Base-by-base conservation (phyloP, 306 rosid species). In the Luffa acutangula region DNA sequence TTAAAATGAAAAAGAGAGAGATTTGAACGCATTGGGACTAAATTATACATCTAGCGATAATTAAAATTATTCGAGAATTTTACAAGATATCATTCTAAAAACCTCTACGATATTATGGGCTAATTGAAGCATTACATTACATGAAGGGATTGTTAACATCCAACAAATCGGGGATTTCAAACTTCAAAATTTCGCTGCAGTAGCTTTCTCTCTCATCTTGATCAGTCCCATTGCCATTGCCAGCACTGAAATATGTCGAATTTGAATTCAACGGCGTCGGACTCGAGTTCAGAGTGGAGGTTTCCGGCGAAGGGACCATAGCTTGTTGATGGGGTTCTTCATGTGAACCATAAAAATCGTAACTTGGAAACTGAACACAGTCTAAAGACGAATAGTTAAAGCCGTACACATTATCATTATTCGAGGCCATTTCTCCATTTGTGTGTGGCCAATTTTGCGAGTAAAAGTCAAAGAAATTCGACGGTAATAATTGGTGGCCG, bases 391-490 rank as follows among this genome's bases (percentile, higher is more conserved):
- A 51, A 15, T 36, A 65, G 37, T 65, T 7, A 33, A 33, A 33
- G 17, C 20, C 21, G 14, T 74, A 51, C 43, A 74, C 2, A 72
- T 62, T 62, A 33, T 62, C 13, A 13, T 25, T 72, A 13, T 25
- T 72, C 31, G 77, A 72, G 12, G 41, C 10, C 6, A 25, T 49
- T 33, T 74, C 36, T 7, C 42, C n/a, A 8, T 21, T 59, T 36
- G 49, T 41, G 15, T 85, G 86, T 75, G 78, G 81, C 13, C 14
- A 65, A 76, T 81, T 84, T 62, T 84, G 88, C 74, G 83, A 81
- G 76, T 60, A 56, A 48, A 82, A 83, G 66, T 85, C 77, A 18
- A 62, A 69, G 76, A 91, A 78, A 57, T 75, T 82, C 15, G 88
- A 72, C 17, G 87, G 71, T 33, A 41, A 7, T 36, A 69, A 69